Evolutionary conservation across 2,329 filamentous ascomycete species (phyloP).

Genomic region (Colletotrichum sp.): DNA sequence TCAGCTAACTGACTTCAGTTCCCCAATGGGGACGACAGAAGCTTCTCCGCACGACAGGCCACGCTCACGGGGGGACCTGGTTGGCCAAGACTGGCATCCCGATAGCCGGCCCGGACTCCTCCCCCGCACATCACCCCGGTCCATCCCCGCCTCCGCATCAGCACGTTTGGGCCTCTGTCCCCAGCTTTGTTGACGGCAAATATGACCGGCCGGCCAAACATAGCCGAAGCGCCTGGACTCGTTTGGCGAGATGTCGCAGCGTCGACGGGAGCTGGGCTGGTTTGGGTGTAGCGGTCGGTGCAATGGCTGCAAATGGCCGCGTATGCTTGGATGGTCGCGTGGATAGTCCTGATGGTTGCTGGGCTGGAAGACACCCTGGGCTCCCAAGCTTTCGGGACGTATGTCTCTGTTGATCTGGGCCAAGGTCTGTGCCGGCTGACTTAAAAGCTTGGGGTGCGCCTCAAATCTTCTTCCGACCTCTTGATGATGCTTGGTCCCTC

Average conservation of each 20-base stretch:
- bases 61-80: neutral
- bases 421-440: neutral
- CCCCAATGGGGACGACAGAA: neutral
- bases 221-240: neutral
- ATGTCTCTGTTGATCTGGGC: neutral
- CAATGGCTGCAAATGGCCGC: neutral
- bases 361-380: neutral
- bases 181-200: neutral
- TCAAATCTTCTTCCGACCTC: neutral
- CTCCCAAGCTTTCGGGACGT: neutral
- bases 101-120: constrained; percentile 10
- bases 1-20: neutral
- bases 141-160: constrained; percentile 5
- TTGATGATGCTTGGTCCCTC: neutral
- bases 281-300: neutral
- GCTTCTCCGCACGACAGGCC: neutral
- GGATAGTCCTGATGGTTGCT: neutral
- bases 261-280: neutral
- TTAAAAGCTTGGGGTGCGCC: neutral
- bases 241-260: neutral
- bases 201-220: neutral
- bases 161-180: neutral
- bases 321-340: neutral
- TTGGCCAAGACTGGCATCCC: neutral
- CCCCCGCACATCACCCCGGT: constrained; percentile 14